Base-by-base conservation (phyloP, 2,329 filamentous ascomycete genomes). In the Penicillium polonicum region DNA sequence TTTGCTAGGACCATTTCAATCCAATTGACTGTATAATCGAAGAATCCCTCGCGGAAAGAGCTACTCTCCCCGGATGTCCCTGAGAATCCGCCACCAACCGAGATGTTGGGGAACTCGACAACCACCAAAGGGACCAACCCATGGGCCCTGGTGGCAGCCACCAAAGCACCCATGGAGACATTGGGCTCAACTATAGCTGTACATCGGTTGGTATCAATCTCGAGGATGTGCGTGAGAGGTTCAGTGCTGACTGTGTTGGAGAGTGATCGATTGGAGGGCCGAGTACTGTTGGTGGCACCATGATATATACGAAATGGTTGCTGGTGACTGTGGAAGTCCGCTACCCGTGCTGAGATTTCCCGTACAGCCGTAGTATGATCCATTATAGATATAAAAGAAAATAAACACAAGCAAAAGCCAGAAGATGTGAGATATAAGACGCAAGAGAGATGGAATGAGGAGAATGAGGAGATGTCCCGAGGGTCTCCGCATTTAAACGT, bases 221-320 rank as follows among this genome's bases (percentile, higher is more conserved):
- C 73, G 10, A 92, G 76, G 17, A 92, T 83, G 70, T 83, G 80
- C 62, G 79, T 81, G 10, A 92, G 81, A 4, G 70, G 68, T 72
- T 85, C 88, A 38, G 87, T 91, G 71, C 91, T 87, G 55, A 92
- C 79, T 10, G 85, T 83, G 65, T 83, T 83, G 69, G 61, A 52
- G 38, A 55, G 48, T 5, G 54, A 60, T 48, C 63, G 79, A 21
- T 78, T 74, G 8, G 80, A 80, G 27, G 82, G 81, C 8, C 89
- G 85, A 38, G 89, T 92, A 73, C 85, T 90, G 76, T 90, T 91
- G 27, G 89, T 91, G 0, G 87, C 86, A 60, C 89, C 89, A 74
- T 92, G 89, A 65, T 86, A 89, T 69, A 92, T 87, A n/a, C 88
- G 82, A 73, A 90, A 92, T 2, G 87, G 83, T 68, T 82, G 75